Evolutionary conservation across 805 yeast species (phyloP), one percentile per base, ranked within the genome.

Genomic region (Myxozyma udenii): DNA sequence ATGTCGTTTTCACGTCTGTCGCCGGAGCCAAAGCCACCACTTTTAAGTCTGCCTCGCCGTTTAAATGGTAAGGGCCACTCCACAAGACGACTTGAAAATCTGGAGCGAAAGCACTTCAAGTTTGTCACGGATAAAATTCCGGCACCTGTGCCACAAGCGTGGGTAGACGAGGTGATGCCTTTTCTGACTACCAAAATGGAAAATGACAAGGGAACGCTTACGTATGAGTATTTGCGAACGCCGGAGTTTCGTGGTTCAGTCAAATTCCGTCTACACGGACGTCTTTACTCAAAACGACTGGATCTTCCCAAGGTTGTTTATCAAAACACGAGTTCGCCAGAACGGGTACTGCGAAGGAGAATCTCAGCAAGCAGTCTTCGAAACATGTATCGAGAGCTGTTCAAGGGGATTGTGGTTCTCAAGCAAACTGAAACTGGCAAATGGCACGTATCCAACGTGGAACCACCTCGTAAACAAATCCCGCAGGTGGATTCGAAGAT

Each of bases 101-200:
- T 51, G 14, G 50, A 46, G 26, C 19, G 28, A 18, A 23, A 19
- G 11, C 51, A 51, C 45, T 46, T 46, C 26, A 21, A 38, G 18
- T 40, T 18, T 16, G 25, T 44, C 2, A 7, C 44, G 4, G 25
- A 16, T 2, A 12, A 21, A 3, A 41, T 50, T 4, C 21, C 19
- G 7, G 35, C 28, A 2, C 48, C 52, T 3, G 32, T 48, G 7
- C 47, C 47, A 28, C 41, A 41, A 21, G 28, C 3, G 6, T 48
- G 51, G 51, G 35, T 41, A 2, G 46, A 48, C 28, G 32, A 33
- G 18, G 25, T 41, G 5, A 1, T 18, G 12, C 39, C 50, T 12
- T 38, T 11, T n/a, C 22, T 38, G 5, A 22, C 41, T 18, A 9
- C 4, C 14, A 22, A 38, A 38, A 24, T 18, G 21, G 6, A 6